Conservation (phyloP, 352 stramenopile species). For the Phytopythium helicoides region DNA sequence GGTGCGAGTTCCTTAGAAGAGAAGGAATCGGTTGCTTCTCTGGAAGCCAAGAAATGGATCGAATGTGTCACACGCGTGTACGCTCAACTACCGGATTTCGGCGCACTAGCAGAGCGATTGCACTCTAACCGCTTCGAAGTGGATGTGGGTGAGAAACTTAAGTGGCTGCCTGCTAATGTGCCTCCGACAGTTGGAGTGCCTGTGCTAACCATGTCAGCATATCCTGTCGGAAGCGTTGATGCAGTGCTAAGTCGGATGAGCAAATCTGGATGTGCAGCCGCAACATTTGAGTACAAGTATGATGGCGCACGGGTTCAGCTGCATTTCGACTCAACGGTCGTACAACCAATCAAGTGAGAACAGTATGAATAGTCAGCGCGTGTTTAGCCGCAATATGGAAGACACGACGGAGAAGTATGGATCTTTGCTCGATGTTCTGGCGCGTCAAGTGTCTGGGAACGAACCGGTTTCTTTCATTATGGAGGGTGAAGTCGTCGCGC, state of each 20-base stretch:
- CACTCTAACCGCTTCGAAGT: constrained; percentile 21
- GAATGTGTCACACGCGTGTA: constrained; percentile 67
- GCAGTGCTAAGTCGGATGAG: constrained; percentile 42
- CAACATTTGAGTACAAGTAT: constrained; percentile 84
- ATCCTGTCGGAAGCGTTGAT: constrained; percentile 60
- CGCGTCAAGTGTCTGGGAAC: constrained; percentile 21
- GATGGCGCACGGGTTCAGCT: constrained; percentile 79
- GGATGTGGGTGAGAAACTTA: constrained; percentile 18
- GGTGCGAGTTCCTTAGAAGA: background rate
- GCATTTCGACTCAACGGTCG: constrained; percentile 31
- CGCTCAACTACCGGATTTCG: constrained; percentile 67
- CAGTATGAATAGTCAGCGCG: constrained; percentile 18
- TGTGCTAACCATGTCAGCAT: constrained; percentile 79
- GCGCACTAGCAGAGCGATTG: constrained; percentile 42
- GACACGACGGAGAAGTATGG: constrained; percentile 69
- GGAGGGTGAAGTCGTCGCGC: constrained; percentile 74
- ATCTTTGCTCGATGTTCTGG: constrained; percentile 45
- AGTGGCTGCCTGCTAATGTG: constrained; percentile 31
- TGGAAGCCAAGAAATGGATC: constrained; percentile 38
- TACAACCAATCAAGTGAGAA: background rate
- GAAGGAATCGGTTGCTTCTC: background rate
- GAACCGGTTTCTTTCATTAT: constrained; percentile 46
- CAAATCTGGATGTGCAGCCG: constrained; percentile 30
- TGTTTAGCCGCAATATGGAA: constrained; percentile 87
- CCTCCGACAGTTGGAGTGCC: constrained; percentile 47